Evolutionary conservation across 257 asterid species (phyloP), one percentile per base, ranked within the genome.

Genomic region (Solanum paucissectum): DNA sequence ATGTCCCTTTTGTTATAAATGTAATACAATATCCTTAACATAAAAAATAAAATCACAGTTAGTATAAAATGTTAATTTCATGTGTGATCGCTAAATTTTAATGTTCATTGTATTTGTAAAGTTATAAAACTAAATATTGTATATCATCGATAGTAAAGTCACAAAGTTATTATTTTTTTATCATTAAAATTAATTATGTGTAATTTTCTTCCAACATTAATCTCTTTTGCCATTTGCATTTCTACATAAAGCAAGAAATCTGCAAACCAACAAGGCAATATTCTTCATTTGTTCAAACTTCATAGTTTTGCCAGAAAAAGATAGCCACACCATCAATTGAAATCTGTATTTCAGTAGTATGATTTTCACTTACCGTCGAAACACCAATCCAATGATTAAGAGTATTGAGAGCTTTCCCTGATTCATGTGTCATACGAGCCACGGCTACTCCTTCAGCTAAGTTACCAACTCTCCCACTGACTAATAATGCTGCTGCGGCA

Each of bases 401-500:
- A 55, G 92, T 91, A 84, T 86, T 49, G 83, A 91, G 69, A 81
- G 92, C 94, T 89, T 90, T 93, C 82, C 94, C 95, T 5, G 89
- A 91, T 85, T 14, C 87, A 79, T 93, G 95, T 60, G 93, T 90
- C 73, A 79, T 83, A 37, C 92, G 92, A 25, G 95, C 94, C 74
- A 92, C 87, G 38, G 69, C 88, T 86, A 93, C 74, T 72, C 95
- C 95, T 37, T 92, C 93, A 10, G 88, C 93, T n/a, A 93, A 84
- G 82, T 82, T 87, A 52, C 49, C 2, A 34, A 91, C 94, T 62
- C 29, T 64, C 81, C 94, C 94, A 81, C 93, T 87, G 12, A 92
- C 93, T 79, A 91, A 71, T 89, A 93, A 88, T 14, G 94, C 93
- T 49, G 94, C 94, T 40, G 92, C 94, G n/a, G 93, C 94, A 77